Conservation (phyloP, 192 early-diverging fungal species). For the Gigaspora rosea region DNA sequence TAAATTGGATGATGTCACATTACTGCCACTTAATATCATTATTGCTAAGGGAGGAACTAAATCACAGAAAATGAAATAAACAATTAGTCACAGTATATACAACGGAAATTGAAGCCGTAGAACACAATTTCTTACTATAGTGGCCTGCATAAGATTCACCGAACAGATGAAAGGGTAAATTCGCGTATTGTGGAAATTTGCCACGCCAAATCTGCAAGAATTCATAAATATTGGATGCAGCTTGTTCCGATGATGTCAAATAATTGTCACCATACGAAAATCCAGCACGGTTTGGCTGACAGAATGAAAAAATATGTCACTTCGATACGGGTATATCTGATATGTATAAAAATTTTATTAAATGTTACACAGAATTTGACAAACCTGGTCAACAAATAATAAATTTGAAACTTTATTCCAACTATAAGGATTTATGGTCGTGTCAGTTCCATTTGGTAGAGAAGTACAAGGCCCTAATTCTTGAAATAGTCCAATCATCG, state of each 20-base stretch:
- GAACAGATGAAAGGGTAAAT: constrained; percentile 43
- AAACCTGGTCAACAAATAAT: constrained; percentile 23
- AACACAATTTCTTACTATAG: constrained; percentile 35
- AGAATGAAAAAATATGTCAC: constrained; percentile 24
- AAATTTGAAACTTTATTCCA: constrained; percentile 31
- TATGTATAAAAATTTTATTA: not conserved
- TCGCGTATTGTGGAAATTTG: constrained; percentile 32
- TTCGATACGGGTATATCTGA: not conserved
- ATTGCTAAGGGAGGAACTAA: constrained; percentile 42
- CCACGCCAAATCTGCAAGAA: constrained; percentile 52
- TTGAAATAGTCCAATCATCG: constrained; percentile 76
- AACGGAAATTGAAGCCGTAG: constrained; percentile 33
- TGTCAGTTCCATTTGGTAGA: constrained; percentile 62
- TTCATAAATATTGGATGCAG: constrained; percentile 46
- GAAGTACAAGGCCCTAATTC: constrained; percentile 87
- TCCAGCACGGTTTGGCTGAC: constrained; percentile 70
- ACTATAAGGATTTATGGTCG: not conserved
- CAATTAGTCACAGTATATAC: constrained; percentile 41
- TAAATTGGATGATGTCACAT: no score
- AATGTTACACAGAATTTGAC: no score
- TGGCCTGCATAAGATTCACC: constrained; percentile 61
- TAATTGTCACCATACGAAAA: constrained; percentile 63
- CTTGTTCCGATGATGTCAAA: constrained; percentile 46
- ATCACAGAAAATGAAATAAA: not conserved
- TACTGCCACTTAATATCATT: constrained; percentile 28